These are phyloP conservation scores for Cyclanthera cordifolia DNA, from an alignment of 306 rosid genomes.

Conservation along the genomic window DNA sequence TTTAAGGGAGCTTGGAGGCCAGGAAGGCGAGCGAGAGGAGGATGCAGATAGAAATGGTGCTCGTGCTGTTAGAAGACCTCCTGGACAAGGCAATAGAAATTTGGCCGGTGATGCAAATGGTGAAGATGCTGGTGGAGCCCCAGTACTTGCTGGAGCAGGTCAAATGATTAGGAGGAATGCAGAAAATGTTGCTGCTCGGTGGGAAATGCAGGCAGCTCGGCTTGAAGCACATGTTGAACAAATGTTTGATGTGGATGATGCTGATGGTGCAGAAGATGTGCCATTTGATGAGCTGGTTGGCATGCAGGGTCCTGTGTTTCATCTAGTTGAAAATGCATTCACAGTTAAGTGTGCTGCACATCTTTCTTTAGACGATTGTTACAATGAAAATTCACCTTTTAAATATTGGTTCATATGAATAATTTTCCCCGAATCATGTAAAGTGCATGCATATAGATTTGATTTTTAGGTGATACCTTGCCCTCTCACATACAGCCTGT, in stretches of 20 bases:
- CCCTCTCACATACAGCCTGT: background rate
- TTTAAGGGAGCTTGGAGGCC: constrained; percentile 92
- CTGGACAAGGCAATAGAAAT: constrained; percentile 78
- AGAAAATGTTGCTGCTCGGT: constrained; percentile 92
- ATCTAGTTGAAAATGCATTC: constrained; percentile 95
- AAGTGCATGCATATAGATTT: background rate
- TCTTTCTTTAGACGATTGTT: background rate
- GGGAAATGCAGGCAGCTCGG: constrained; percentile 99
- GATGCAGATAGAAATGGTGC: constrained; percentile 93
- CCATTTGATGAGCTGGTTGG: constrained; percentile 99
- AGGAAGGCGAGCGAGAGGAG: constrained; percentile 85
- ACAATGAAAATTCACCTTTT: background rate
- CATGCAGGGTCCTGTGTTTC: constrained; percentile 99
- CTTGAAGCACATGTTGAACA: constrained; percentile 98
- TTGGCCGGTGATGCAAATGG: constrained; percentile 60
- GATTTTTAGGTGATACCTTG: background rate
- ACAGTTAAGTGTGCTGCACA: constrained; percentile 48
- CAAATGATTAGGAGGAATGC: constrained; percentile 87
- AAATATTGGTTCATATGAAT: background rate
- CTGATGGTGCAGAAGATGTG: constrained; percentile 99
- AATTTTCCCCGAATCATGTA: background rate
- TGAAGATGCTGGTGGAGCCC: constrained; percentile 85
- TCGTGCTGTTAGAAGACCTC: constrained; percentile 80
- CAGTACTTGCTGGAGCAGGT: constrained; percentile 84
- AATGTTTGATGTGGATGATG: constrained; percentile 98